Evolutionary conservation across 805 yeast genomes (phyloP).

Genomic region (Lachancea waltii): DNA sequence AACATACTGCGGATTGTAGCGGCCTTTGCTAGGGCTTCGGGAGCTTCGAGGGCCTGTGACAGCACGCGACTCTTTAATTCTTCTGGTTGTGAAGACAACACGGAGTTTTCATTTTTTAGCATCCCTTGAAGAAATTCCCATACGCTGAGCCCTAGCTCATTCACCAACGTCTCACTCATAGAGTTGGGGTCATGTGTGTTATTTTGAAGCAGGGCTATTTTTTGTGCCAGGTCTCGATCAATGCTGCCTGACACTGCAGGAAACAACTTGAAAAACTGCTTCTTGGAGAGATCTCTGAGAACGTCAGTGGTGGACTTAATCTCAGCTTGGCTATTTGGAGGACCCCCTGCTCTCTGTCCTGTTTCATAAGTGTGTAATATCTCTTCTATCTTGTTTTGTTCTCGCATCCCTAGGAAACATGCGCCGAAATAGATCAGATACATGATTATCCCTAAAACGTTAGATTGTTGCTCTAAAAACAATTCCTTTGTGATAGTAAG

Average conservation of each 20-base stretch:
- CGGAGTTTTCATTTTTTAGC: constrained; percentile 7
- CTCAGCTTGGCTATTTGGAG: not conserved
- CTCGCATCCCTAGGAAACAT: constrained; percentile 7
- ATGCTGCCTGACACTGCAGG: constrained; percentile 4
- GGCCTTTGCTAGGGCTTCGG: constrained; percentile 8
- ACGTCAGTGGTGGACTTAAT: constrained; percentile 1
- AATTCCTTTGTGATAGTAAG: constrained; percentile 7
- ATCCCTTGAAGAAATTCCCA: constrained; percentile 8
- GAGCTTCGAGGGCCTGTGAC: constrained; percentile 4
- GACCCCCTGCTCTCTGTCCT: not conserved
- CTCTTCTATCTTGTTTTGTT: constrained; percentile 8
- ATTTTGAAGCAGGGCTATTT: constrained; percentile 2
- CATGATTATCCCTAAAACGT: constrained; percentile 9
- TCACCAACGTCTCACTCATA: constrained; percentile 5
- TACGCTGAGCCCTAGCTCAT: constrained; percentile 6
- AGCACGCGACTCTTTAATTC: constrained; percentile 6
- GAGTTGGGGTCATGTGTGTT: constrained; percentile 1
- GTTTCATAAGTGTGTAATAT: constrained; percentile 2
- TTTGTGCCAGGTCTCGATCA: constrained; percentile 4
- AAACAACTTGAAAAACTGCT: constrained; percentile 9
- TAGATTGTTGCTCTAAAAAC: constrained; percentile 8
- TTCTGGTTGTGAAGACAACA: constrained; percentile 5
- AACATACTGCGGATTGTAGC: constrained; percentile 8
- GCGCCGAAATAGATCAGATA: constrained; percentile 9
- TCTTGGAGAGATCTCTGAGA: constrained; percentile 7